A percentile compares a stretch with the other conserved stretches of the same genome.
These are phyloP conservation scores for Pseudisothecium myosuroides DNA, from an alignment of 225 moss, liverwort and hornwort genomes.

Conservation along the genomic window DNA sequence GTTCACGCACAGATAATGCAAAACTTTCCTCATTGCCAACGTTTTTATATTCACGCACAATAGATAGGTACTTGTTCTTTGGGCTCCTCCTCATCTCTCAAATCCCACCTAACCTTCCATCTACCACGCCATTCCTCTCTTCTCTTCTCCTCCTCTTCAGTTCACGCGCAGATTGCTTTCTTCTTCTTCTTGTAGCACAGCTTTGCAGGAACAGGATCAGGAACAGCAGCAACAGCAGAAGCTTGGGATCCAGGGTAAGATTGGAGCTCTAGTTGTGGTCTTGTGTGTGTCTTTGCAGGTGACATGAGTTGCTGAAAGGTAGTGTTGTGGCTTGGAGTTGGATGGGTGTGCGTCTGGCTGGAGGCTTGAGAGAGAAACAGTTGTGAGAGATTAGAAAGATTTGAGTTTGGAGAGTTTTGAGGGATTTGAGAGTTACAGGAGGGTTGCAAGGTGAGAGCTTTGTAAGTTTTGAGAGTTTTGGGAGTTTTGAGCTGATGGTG, in stretches of 20 bases:
- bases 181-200: neutral
- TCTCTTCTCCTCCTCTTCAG: neutral
- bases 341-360: neutral
- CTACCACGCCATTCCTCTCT: slow-evolving; percentile 14
- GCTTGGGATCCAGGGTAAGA: neutral
- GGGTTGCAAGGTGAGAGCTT: too few relatives aligned
- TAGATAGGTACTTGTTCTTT: neutral
- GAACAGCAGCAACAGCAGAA: neutral
- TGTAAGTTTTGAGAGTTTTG: neutral
- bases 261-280: neutral
- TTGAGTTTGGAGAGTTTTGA: neutral
- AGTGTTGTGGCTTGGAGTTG: neutral
- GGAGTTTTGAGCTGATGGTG: neutral
- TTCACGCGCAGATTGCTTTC: neutral
- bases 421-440: neutral
- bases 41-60: neutral
- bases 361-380: neutral
- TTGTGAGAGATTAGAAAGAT: neutral
- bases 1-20: neutral
- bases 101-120: slow-evolving; percentile 14
- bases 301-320: neutral
- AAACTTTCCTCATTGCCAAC: neutral
- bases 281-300: neutral
- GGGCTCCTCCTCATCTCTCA: neutral
- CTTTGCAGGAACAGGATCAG: neutral